These are phyloP conservation scores for Solanum hybrid DNA, from an alignment of 305 asterid genomes.

Conservation along the genomic window DNA sequence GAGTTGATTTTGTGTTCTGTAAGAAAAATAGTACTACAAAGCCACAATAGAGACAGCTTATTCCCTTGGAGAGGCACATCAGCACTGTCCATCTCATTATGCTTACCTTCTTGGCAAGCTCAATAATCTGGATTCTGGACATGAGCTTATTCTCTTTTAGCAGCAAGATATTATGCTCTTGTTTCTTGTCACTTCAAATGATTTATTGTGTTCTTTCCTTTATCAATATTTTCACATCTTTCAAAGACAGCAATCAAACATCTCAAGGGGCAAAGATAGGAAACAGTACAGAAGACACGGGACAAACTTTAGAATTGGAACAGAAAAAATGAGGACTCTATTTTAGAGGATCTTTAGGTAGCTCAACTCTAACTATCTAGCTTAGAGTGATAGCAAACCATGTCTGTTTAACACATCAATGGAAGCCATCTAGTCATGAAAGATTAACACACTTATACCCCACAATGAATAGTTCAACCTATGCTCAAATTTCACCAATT, in stretches of 20 bases:
- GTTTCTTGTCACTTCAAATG: not conserved
- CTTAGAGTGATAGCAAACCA: not conserved
- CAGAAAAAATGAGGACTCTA: not conserved
- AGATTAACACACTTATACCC: not conserved
- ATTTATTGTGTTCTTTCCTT: not conserved
- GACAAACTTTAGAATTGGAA: not conserved
- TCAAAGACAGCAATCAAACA: not conserved
- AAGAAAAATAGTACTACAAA: not conserved
- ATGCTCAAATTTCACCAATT: not conserved
- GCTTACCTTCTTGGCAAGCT: not conserved
- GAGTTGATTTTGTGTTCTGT: not conserved
- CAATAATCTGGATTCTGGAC: not conserved
- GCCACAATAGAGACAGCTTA: not conserved
- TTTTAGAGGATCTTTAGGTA: not conserved
- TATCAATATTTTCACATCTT: not conserved
- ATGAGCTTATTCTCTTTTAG: not conserved
- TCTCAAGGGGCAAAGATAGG: not conserved
- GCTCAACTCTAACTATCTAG: not conserved
- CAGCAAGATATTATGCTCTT: not conserved
- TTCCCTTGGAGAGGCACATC: not conserved
- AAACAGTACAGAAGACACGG: not conserved
- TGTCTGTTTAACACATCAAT: not conserved
- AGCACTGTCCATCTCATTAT: not conserved
- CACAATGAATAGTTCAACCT: not conserved
- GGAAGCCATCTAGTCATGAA: not conserved